phyloP scores from a whole-genome alignment of 116 monocot genomes.

The Dioscorea cayenensis region DNA sequence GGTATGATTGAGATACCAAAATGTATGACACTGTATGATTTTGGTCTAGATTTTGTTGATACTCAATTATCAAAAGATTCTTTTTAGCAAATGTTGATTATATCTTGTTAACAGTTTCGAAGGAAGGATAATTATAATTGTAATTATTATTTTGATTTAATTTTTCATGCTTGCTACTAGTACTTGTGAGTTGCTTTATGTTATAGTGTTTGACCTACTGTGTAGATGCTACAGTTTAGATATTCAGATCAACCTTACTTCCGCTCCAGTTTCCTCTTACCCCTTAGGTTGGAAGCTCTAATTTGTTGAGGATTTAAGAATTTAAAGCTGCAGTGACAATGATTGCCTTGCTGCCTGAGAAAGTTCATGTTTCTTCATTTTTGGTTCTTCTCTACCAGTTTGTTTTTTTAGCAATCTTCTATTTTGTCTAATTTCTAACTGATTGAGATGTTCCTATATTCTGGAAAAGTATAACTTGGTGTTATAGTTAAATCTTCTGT shows the following conservation, averaged over 20 bases:
- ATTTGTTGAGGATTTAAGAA: neutral
- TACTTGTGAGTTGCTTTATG: no score
- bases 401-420: neutral
- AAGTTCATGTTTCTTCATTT: no score
- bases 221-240: no score
- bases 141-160: no score
- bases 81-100: no score
- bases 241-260: neutral
- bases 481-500: neutral
- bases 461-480: neutral
- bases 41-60: neutral
- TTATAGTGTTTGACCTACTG: no score
- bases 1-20: constrained; percentile 17
- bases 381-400: no score
- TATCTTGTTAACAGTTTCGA: no score
- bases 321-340: neutral
- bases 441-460: neutral
- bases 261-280: neutral
- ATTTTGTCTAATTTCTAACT: neutral
- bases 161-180: no score
- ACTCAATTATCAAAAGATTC: no score
- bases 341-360: neutral
- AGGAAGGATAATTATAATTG: no score
- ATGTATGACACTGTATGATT: neutral
- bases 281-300: neutral